Conservation (phyloP, 768 basidiomycete genomes). For the Phanerochaete carnosa region DNA sequence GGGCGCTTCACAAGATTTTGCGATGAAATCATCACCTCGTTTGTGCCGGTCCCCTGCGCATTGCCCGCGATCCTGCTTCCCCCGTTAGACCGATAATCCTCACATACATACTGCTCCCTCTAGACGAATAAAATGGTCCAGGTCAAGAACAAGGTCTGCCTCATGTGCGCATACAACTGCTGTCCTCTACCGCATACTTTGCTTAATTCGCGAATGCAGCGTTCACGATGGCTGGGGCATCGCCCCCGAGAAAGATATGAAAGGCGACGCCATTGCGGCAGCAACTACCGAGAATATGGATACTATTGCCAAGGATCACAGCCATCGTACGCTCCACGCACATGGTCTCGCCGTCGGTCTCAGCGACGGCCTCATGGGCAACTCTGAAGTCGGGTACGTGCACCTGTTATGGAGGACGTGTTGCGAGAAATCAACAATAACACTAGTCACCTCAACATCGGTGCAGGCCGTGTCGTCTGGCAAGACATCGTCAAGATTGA, state of each 20-base stretch:
- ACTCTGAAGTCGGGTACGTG: constrained; percentile 93
- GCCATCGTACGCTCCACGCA: constrained; percentile 69
- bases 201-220: constrained; percentile 32
- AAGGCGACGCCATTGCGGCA: constrained; percentile 88
- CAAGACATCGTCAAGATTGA: constrained; percentile 97
- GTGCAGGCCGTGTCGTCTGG: constrained; percentile 94
- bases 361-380: constrained; percentile 94
- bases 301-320: constrained; percentile 72
- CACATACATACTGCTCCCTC: not conserved
- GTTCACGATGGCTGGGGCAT: constrained; percentile 98
- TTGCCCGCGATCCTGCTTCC: not conserved
- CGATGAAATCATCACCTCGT: constrained; percentile 1
- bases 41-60: not conserved
- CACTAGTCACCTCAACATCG: constrained; percentile 88
- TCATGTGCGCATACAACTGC: constrained; percentile 58
- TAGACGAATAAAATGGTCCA: constrained; percentile 34
- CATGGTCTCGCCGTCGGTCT: constrained; percentile 92
- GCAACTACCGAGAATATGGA: constrained; percentile 90
- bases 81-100: not conserved
- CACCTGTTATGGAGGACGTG: not conserved
- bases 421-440: too few relatives aligned
- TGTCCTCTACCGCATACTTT: not conserved
- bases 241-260: constrained; percentile 57
- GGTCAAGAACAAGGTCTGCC: constrained; percentile 86
- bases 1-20: not conserved